Evolutionary conservation across 768 basidiomycete genomes (phyloP).

Genomic region (Rhizopogon vesiculosus): DNA sequence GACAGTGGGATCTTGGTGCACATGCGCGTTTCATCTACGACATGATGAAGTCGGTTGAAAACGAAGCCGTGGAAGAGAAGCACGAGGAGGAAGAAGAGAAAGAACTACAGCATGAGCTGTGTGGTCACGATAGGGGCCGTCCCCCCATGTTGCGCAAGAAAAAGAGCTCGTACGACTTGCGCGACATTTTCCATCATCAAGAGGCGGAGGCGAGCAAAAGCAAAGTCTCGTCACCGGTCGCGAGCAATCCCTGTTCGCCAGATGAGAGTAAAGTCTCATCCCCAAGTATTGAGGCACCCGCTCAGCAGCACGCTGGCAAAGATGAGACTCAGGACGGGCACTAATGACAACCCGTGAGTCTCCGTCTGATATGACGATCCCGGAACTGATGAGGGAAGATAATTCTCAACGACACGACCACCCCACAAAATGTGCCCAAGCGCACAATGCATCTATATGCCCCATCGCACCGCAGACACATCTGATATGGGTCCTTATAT

Average conservation of each 20-base stretch:
- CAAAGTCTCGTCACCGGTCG: neutral
- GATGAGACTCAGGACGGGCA: too few relatives aligned
- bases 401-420: neutral
- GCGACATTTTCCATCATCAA: conserved; percentile 21
- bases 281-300: neutral
- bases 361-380: neutral
- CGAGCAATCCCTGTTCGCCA: neutral
- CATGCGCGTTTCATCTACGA: too few relatives aligned
- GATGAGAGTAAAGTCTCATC: neutral
- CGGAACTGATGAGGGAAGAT: neutral
- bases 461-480: neutral
- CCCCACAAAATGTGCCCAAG: neutral
- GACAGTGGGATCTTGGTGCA: too few relatives aligned
- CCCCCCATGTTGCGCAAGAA: conserved; percentile 28
- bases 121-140: neutral
- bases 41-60: neutral
- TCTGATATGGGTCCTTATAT: neutral
- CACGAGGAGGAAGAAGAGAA: neutral
- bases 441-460: neutral
- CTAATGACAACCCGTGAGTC: neutral
- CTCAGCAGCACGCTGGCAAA: neutral
- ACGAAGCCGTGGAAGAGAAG: neutral
- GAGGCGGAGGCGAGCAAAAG: neutral
- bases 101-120: neutral
- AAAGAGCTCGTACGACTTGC: conserved; percentile 28